phyloP scores from a whole-genome alignment of 1,139 yeast genomes.

The Diutina sp. region DNA sequence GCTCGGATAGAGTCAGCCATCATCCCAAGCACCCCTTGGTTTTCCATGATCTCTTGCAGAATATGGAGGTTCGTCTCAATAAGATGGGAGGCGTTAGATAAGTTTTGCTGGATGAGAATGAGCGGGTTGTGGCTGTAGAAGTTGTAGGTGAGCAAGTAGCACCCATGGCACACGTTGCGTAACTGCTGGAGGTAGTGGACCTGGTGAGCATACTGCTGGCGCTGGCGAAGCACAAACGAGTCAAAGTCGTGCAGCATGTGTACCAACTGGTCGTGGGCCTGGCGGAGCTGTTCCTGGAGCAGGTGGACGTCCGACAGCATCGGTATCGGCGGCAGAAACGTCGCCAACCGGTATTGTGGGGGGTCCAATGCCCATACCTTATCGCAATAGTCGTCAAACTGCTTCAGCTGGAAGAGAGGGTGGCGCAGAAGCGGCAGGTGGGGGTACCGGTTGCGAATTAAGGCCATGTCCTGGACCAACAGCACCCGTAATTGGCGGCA shows the following conservation, averaged over 20 bases:
- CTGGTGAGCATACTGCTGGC: neutral
- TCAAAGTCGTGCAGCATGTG: neutral
- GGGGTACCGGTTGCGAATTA: slow-evolving; percentile 14
- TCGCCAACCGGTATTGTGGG: neutral
- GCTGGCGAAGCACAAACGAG: neutral
- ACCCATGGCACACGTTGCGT: neutral
- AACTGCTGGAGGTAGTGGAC: neutral
- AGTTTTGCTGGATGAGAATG: neutral
- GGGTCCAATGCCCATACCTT: slow-evolving; percentile 4
- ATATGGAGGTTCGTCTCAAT: neutral
- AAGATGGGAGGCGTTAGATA: neutral
- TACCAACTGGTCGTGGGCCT: neutral
- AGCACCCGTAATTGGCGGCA: slow-evolving; percentile 13
- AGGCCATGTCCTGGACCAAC: slow-evolving; percentile 23
- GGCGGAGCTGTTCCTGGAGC: neutral
- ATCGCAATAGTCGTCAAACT: slow-evolving; percentile 12
- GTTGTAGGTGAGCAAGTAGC: neutral
- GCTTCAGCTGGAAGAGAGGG: slow-evolving; percentile 14
- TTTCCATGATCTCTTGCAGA: neutral
- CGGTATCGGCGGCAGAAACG: neutral
- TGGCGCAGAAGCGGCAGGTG: slow-evolving; percentile 15
- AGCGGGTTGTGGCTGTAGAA: neutral
- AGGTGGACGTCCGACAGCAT: neutral
- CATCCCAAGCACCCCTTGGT: neutral
- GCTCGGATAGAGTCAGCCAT: neutral